These are phyloP conservation scores for Dothideomycetidae sp. DNA, from an alignment of 2,329 filamentous ascomycete genomes.

Conservation along the genomic window DNA sequence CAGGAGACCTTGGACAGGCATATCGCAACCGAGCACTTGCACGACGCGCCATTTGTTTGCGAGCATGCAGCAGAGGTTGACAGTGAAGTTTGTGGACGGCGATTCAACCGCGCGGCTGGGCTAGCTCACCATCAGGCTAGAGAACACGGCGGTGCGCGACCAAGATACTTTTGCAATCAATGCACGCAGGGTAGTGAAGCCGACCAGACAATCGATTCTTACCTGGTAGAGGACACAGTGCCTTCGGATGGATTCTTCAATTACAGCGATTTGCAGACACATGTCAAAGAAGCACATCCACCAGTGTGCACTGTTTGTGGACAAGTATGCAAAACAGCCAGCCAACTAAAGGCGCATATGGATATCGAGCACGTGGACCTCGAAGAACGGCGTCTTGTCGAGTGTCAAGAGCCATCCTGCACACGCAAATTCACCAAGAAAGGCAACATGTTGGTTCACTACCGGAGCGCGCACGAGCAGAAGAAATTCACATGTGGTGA, in stretches of 20 bases:
- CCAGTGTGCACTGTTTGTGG: conserved; percentile 63
- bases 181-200: conserved; percentile 35
- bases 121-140: conserved; percentile 57
- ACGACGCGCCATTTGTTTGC: conserved; percentile 59
- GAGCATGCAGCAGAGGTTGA: conserved; percentile 38
- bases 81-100: conserved; percentile 45
- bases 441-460: conserved; percentile 70
- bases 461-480: conserved; percentile 63
- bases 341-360: conserved; percentile 60
- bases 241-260: conserved; percentile 46
- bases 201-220: conserved; percentile 18
- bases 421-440: conserved; percentile 64
- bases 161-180: conserved; percentile 62
- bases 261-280: conserved; percentile 53
- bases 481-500: conserved; percentile 64
- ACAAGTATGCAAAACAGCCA: conserved; percentile 49
- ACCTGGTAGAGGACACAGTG: conserved; percentile 1
- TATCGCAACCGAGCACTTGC: conserved; percentile 60
- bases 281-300: conserved; percentile 58
- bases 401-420: conserved; percentile 56
- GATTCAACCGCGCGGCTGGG: conserved; percentile 59
- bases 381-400: conserved; percentile 17
- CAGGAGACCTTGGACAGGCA: conserved; percentile 75
- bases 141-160: conserved; percentile 48
- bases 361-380: conserved; percentile 51